A percentile compares a stretch with the other conserved stretches of the same genome.
Evolutionary conservation across 78 protist genomes (phyloP).

Genomic region (Speleostelium caveatum): DNA sequence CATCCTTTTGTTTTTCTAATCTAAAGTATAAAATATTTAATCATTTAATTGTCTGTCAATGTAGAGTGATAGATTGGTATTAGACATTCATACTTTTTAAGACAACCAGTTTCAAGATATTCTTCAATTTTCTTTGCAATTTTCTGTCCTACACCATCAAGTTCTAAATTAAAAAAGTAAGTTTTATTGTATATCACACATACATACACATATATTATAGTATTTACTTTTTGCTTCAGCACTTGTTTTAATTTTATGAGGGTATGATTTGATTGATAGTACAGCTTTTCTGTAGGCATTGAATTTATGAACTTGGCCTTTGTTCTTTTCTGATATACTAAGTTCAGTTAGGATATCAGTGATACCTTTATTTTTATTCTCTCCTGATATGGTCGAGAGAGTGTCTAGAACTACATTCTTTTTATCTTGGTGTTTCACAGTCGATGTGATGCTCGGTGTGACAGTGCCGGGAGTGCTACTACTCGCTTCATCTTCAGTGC

Average conservation of each 20-base stretch:
- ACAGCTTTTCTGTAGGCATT: constrained; percentile 58
- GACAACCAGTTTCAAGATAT: constrained; percentile 56
- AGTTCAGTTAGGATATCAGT: constrained; percentile 39
- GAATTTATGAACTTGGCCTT: constrained; percentile 35
- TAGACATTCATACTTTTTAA: no score
- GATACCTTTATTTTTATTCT: constrained; percentile 7
- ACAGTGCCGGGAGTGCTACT: no score
- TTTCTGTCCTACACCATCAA: constrained; percentile 75
- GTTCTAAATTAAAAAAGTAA: not conserved
- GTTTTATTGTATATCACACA: not conserved
- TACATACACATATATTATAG: not conserved
- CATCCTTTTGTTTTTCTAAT: not conserved
- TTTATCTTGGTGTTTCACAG: no score
- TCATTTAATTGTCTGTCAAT: constrained; percentile 3
- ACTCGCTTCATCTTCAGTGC: no score
- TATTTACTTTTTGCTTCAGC: constrained; percentile 33
- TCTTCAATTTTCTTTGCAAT: constrained; percentile 74
- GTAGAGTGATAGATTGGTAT: no score
- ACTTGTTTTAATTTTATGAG: constrained; percentile 43
- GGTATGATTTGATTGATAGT: constrained; percentile 35
- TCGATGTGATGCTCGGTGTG: no score
- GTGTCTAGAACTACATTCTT: no score
- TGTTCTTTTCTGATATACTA: constrained; percentile 62
- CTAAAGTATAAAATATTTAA: no score
- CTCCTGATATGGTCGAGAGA: no score